phyloP scores from a whole-genome alignment of 371 early-diverging fungal species.

The Mortierella sp. region DNA sequence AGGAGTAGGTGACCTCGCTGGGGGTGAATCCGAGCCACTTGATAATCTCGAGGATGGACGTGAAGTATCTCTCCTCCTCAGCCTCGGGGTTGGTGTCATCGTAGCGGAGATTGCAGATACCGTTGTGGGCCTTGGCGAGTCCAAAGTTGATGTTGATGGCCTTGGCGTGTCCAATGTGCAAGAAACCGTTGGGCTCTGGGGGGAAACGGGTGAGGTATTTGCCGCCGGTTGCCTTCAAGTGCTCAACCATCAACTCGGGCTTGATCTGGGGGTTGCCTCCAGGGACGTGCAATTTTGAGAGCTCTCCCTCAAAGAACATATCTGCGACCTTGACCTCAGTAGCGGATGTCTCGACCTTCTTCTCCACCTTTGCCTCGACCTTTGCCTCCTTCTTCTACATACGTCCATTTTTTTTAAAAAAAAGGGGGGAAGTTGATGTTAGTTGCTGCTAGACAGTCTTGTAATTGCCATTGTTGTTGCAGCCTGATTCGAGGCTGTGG shows the following conservation, averaged over 20 bases:
- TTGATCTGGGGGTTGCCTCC: constrained; percentile 99
- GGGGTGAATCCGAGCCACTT: constrained; percentile 99
- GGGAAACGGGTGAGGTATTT: constrained; percentile 99
- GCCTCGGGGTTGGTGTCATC: constrained; percentile 99
- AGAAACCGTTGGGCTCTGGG: constrained; percentile 99
- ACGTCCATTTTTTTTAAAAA: neutral
- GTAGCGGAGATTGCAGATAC: constrained; percentile 96
- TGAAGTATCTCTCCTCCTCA: constrained; percentile 97
- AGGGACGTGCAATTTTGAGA: constrained; percentile 94
- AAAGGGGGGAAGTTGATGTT: neutral
- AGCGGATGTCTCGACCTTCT: constrained; percentile 40
- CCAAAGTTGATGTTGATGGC: constrained; percentile 99
- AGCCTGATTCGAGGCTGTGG: too few species aligned
- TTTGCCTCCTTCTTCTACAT: constrained; percentile 58
- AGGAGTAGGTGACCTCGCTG: constrained; percentile 95
- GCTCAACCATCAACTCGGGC: constrained; percentile 91
- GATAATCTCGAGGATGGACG: constrained; percentile 96
- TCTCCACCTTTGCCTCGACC: constrained; percentile 52
- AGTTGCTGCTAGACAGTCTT: neutral
- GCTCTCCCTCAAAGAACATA: constrained; percentile 93
- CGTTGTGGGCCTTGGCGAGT: constrained; percentile 95
- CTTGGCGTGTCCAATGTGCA: constrained; percentile 99
- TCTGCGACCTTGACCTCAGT: constrained; percentile 47
- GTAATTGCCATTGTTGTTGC: neutral
- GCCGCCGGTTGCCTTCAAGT: constrained; percentile 95